Evolutionary conservation across 2,329 filamentous ascomycete genomes (phyloP), one percentile per base, ranked within the genome.

Genomic region (Exophiala aquamarina): DNA sequence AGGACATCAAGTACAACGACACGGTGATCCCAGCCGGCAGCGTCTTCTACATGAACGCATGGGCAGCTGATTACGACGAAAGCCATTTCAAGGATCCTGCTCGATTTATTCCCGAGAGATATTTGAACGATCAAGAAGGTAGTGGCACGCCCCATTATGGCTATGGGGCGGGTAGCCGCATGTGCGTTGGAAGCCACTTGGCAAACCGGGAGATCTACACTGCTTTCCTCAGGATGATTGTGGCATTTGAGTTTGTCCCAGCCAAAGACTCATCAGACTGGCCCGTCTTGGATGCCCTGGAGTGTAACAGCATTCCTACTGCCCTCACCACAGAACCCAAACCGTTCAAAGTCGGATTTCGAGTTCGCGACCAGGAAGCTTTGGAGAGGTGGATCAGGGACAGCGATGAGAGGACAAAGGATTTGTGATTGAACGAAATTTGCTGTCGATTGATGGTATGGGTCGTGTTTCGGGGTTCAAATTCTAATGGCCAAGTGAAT

Each of bases 21-120:
- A 72, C 81, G 0, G 69, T 76, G 1, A 87, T 93, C 29, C 88
- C 88, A 0, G 77, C 86, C 0, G 85, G 86, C 1, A 90, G 85
- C 1, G 88, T 84, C 2, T 89, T 92, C 58, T 89, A 90, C 67
- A 85, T 92, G 86, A 90, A 85, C 59, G 83, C 86, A 8, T 89
- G 84, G 66, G 84, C 83, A 1, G 86, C 85, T 19, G 78, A 90
- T 66, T 88, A 87, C 64, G 87, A 90, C 61, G 73, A 76, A 4
- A 65, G 68, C 0, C 85, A 88, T 61, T 90, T 88, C 71, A 78
- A 81, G 53, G 64, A 79, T 20, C 79, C 86, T 0, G 53, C 75
- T 20, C 66, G 70, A 5, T 89, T 90, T 63, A 71, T 81, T n/a
- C 83, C 86, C 0, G 85, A 89, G 54, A 78, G 86, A 19, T 90